Evolutionary conservation across 345 rosid genomes (phyloP).

Genomic region (Populus nigra): DNA sequence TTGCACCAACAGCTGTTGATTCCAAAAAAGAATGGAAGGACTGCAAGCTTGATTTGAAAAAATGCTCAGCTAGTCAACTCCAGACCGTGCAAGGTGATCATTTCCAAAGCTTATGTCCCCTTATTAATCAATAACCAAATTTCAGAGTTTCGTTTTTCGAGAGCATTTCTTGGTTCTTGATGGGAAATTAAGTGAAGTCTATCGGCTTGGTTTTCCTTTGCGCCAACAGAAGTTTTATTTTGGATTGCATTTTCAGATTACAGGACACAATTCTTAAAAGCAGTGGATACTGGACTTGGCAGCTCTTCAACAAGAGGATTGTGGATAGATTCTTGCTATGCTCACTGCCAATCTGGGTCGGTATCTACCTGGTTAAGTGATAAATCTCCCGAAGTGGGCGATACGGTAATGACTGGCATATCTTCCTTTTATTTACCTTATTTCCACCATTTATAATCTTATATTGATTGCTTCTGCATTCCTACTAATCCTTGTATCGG

Average conservation of each 20-base stretch:
- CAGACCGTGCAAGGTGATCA: slow-evolving; percentile 27
- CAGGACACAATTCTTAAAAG: slow-evolving; percentile 24
- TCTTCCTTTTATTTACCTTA: neutral
- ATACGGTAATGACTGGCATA: slow-evolving; percentile 7
- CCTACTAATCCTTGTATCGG: neutral
- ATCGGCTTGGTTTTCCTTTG: neutral
- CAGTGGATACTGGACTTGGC: slow-evolving; percentile 17
- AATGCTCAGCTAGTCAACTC: slow-evolving; percentile 26
- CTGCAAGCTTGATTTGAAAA: slow-evolving; percentile 33
- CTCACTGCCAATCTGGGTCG: slow-evolving; percentile 34
- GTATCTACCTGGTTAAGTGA: slow-evolving; percentile 9
- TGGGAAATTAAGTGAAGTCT: neutral
- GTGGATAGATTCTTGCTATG: slow-evolving; percentile 26
- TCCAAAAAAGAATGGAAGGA: slow-evolving; percentile 20
- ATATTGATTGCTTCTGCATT: neutral
- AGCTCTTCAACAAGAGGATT: slow-evolving; percentile 14
- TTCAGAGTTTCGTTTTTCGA: neutral
- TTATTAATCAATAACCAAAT: neutral
- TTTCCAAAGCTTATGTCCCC: neutral
- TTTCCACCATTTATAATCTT: neutral
- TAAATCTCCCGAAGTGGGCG: slow-evolving; percentile 17
- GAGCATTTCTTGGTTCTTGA: neutral
- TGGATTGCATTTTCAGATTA: slow-evolving; percentile 7
- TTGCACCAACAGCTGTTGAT: slow-evolving; percentile 33
- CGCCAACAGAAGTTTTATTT: no score